Percentiles rank a stretch among this genome's conserved stretches.
Conservation (phyloP, 2,329 filamentous ascomycete species). For the Apiospora koreana region DNA sequence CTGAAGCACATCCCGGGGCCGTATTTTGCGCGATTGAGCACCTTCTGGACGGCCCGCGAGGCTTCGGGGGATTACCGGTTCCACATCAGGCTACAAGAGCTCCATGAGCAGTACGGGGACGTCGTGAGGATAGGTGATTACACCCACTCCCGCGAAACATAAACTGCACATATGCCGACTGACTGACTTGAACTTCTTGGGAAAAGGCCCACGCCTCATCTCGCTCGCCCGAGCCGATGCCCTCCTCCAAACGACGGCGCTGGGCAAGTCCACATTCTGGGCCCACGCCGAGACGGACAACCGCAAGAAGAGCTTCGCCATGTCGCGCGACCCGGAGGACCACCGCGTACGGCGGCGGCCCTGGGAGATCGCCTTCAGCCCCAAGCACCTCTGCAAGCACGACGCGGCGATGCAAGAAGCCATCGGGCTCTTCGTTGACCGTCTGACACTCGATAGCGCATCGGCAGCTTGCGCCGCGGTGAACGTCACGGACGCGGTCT, state of each 20-base stretch:
- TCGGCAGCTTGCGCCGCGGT: background rate
- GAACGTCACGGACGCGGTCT: conserved; percentile 8
- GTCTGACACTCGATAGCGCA: background rate
- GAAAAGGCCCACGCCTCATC: conserved; percentile 14
- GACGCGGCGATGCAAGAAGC: conserved; percentile 12
- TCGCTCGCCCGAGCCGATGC: conserved; percentile 16
- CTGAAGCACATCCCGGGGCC: conserved; percentile 14
- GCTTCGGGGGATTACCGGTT: conserved; percentile 14
- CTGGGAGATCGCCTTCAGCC: conserved; percentile 17
- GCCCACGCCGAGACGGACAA: conserved; percentile 12
- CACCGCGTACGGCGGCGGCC: conserved; percentile 14
- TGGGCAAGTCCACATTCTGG: conserved; percentile 15
- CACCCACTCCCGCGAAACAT: background rate
- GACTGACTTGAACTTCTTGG: background rate
- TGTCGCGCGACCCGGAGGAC: conserved; percentile 15
- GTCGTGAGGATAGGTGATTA: conserved; percentile 15
- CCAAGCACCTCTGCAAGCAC: conserved; percentile 9
- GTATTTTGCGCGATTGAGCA: conserved; percentile 12
- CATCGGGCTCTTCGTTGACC: conserved; percentile 14
- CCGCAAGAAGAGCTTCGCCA: conserved; percentile 13
- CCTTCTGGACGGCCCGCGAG: conserved; percentile 13
- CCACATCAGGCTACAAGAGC: conserved; percentile 1
- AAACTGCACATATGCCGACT: background rate
- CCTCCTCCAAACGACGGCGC: conserved; percentile 5
- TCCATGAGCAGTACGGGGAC: conserved; percentile 15